Evolutionary conservation across 768 basidiomycete genomes (phyloP), one percentile per base, ranked within the genome.

Genomic region (Nidularia sp.): DNA sequence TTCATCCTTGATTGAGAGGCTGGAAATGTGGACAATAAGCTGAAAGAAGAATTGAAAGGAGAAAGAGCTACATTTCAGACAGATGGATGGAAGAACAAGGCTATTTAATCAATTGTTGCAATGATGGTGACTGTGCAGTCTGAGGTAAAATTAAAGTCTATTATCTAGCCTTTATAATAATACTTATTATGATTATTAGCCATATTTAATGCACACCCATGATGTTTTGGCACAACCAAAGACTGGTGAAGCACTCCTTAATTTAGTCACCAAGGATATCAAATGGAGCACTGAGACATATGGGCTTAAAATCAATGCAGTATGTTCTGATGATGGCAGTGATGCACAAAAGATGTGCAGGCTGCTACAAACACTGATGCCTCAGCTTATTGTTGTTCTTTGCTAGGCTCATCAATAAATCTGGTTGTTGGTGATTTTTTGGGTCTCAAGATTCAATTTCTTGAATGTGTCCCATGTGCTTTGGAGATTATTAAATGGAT

Each of bases 351-450:
- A 58, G 47, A 57, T 57, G 55, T 50, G 55, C 13, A 46, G 53
- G 10, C 54, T 62, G 6, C 44, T 62, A 22, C 29, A 13, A 2
- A 49, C 36, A 22, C 39, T 47, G n/a, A 53, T 53, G 41, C 49
- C 51, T 2, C 47, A 47, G 31, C 50, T 60, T 7, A 53, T 62
- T 15, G 52, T 53, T 39, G 49, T 54, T 39, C 47, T 58, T 42
- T 70, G 64, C 57, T 68, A 59, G 58, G 56, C 62, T 1, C 63
- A 65, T 49, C 67, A 55, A 57, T 65, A 10, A 70, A 71, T 53
- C 65, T 73, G 4, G 56, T 70, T 29, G 66, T 70, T 32, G 69
- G 70, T 6, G 69, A 74, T 49, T 63, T 62, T 39, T 54, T 73
- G 13, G 49, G 46, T n/a, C n/a, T 60, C 1, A 49, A 52, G 31